Base-by-base conservation (phyloP, 2,329 filamentous ascomycete genomes). In the Cryphonectria naterciae region DNA sequence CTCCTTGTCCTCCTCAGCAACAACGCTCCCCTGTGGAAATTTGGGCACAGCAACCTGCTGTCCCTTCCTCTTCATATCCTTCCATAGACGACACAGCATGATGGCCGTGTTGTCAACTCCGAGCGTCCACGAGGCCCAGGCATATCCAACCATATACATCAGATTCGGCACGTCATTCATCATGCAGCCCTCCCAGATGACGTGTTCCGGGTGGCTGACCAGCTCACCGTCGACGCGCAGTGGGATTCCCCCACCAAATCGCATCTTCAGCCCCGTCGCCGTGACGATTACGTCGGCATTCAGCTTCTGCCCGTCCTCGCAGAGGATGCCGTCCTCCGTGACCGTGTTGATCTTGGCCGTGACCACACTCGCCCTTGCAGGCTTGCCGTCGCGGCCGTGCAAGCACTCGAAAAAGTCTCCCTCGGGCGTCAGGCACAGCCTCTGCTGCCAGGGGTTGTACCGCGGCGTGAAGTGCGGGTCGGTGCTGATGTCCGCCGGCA, bases 201-300 rank as follows among this genome's bases (percentile, higher is more conserved):
- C 4, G 32, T 70, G 69, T 15, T 71, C 60, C 4, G 22, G 39
- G 13, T 62, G 43, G 17, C 28, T 41, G 37, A 67, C 22, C 28
- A 65, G 46, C 63, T 71, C 66, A 4, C 49, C 66, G n/a, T 71
- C 69, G 19, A 68, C 56, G 22, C 54, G 22, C 11, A 72, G 35
- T 1, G 67, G 62, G 22, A 71, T 64, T 17, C 69, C 66, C 2
- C 69, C 69, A 0, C 71, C 71, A 13, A 65, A 66, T 22, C 15
- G n/a, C 68, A 72, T 60, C 56, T 43, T 72, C 28, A 72, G 56
- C 13, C 90, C 90, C 0, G 90, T 92, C 0, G 90, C 90, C 0
- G 89, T 91, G 68, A 92, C 81, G 73, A 92, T 90, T 69, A 88
- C 83, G 74, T 92, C 90, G 0, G 89, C 85, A 17, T 84, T 77